Evolutionary conservation across 225 moss, liverwort and hornwort species (phyloP).

Genomic region (Bryum argenteum): DNA sequence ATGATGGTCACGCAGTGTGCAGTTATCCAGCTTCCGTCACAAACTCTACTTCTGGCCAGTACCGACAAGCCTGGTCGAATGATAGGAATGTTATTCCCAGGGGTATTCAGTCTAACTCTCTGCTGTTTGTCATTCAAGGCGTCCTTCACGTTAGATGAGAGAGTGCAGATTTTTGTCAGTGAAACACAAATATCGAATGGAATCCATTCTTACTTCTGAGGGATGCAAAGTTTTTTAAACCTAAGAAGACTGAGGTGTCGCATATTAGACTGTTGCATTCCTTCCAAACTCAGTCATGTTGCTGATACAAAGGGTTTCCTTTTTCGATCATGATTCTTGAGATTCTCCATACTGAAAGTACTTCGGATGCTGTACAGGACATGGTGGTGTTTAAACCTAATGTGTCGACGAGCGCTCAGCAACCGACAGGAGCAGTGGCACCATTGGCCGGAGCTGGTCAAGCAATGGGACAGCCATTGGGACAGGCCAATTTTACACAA

Average conservation of each 20-base stretch:
- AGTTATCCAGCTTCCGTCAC: slow-evolving; percentile 94
- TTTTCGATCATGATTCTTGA: not conserved
- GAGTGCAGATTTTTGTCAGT: not conserved
- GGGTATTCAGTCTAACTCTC: slow-evolving; percentile 49
- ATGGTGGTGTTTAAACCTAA: slow-evolving; percentile 97
- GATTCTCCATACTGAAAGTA: not conserved
- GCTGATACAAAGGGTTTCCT: not conserved
- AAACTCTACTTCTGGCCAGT: slow-evolving; percentile 94
- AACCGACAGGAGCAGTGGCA: slow-evolving; percentile 54
- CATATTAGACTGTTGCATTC: not conserved
- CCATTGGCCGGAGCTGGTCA: slow-evolving; percentile 53
- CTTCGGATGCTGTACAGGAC: slow-evolving; percentile 56
- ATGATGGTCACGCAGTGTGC: slow-evolving; percentile 76
- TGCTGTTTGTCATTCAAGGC: slow-evolving; percentile 15
- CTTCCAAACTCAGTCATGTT: not conserved
- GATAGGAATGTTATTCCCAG: slow-evolving; percentile 99
- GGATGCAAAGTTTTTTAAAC: slow-evolving; percentile 1
- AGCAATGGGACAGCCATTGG: slow-evolving; percentile 48
- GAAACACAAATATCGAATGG: not conserved
- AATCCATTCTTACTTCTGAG: not conserved
- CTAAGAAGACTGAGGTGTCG: not conserved
- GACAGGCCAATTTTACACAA: slow-evolving; percentile 56
- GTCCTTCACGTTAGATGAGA: slow-evolving; percentile 8
- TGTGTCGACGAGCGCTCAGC: slow-evolving; percentile 59
- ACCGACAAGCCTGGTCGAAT: slow-evolving; percentile 92